Base-by-base conservation (phyloP, 768 basidiomycete species). In the Daedaleopsis nitida region DNA sequence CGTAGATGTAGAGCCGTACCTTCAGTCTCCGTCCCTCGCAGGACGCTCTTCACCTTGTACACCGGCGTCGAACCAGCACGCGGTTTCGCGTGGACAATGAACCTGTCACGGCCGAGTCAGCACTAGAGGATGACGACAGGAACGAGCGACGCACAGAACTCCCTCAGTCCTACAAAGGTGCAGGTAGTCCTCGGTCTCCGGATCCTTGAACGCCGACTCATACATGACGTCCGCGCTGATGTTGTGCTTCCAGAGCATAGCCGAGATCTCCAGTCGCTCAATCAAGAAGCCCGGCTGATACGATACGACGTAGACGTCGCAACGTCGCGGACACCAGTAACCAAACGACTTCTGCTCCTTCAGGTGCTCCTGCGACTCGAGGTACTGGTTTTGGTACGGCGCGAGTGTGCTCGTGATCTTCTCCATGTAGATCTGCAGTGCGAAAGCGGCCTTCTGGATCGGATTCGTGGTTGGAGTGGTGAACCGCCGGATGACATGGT, bases 151-250 rank as follows among this genome's bases (percentile, higher is more conserved):
- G 58, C 66, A 93, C 92, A 94, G 67, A 43, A 94, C 92, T 12
- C 92, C 92, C 72, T 94, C 92, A n/a, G 86, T 76, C n/a, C 76
- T 76, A 68, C 92, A 94, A 24, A 82, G 73, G 50, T 89, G 90
- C 23, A 85, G 72, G 65, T 88, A 80, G 55, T 81, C 84, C 73
- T 91, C 88, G 58, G 84, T 82, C 52, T 88, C 87, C 5, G 76
- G 70, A 57, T 87, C 86, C 6, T 78, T 77, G 43, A 93, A 70
- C 13, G 85, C 88, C 2, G 83, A 81, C 62, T 94, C 92, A 67
- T 94, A 94, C 89, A 94, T 92, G 56, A 94, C 76, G 73, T 94
- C 92, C 0, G 91, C 88, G 65, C 91, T 92, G 70, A 94, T 93
- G 53, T 84, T 85, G 66, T 92, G 80, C 67, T 86, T 81, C 92